A percentile compares a stretch with the other conserved stretches of the same genome.
These are phyloP conservation scores for Neofusicoccum cordaticola DNA, from an alignment of 2,329 filamentous ascomycete species.

Conservation along the genomic window DNA sequence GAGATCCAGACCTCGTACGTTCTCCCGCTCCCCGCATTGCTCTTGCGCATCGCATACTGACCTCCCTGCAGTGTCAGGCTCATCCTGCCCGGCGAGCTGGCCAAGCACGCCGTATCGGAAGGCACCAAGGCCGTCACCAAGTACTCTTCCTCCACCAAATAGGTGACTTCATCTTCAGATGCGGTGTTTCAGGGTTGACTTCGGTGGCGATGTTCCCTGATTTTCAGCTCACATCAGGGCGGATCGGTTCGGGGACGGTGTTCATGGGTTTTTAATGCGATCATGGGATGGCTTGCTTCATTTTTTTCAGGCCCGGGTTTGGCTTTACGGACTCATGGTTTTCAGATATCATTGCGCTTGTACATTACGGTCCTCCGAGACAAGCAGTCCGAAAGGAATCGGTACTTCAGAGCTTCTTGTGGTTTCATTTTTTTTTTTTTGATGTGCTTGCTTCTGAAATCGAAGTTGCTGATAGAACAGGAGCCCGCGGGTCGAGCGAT, in stretches of 20 bases:
- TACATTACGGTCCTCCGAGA: conserved; percentile 39
- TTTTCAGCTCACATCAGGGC: conserved; percentile 16
- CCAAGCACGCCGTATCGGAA: conserved; percentile 99
- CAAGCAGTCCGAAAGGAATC: conserved; percentile 36
- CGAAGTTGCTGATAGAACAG: neutral
- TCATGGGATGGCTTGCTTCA: conserved; percentile 49
- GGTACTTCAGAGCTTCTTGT: conserved; percentile 6
- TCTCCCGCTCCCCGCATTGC: neutral
- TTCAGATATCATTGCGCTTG: conserved; percentile 26
- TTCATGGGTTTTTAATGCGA: conserved; percentile 51
- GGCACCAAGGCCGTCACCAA: conserved; percentile 99
- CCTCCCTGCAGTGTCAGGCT: conserved; percentile 67
- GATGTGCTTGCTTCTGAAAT: neutral
- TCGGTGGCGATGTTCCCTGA: conserved; percentile 18
- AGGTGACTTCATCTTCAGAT: conserved; percentile 44
- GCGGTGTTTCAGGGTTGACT: conserved; percentile 15
- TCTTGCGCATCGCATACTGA: conserved; percentile 27
- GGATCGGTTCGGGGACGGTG: conserved; percentile 21
- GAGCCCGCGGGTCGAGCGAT: neutral
- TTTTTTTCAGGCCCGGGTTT: conserved; percentile 27
- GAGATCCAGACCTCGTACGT: conserved; percentile 95
- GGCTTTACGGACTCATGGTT: conserved; percentile 19
- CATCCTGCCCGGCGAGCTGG: conserved; percentile 96
- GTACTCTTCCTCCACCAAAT: conserved; percentile 99
- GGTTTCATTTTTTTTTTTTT: neutral